Percentiles rank a stretch among this genome's conserved stretches.
These are phyloP conservation scores for Apiosordaria backusii DNA, from an alignment of 495 filamentous ascomycete species.

Conservation along the genomic window DNA sequence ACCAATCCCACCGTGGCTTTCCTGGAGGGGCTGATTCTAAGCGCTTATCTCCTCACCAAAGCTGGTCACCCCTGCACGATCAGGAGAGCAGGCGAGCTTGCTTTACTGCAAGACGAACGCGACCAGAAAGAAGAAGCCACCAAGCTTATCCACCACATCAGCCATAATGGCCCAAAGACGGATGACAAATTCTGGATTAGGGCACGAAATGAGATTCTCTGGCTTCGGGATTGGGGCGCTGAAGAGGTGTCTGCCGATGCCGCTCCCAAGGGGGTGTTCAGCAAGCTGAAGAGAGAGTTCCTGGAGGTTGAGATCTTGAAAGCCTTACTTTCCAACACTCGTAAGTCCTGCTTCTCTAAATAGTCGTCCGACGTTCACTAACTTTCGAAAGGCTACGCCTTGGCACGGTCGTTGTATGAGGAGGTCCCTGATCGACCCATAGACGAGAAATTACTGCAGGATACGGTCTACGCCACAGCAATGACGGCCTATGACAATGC, in stretches of 20 bases:
- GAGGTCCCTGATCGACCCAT: constrained; percentile 51
- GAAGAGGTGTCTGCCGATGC: constrained; percentile 35
- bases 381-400: constrained; percentile 53
- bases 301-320: constrained; percentile 76
- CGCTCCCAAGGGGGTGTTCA: constrained; percentile 62
- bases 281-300: constrained; percentile 57
- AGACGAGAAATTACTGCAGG: constrained; percentile 51
- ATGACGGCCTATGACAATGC: constrained; percentile 83
- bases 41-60: constrained; percentile 59
- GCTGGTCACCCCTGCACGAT: constrained; percentile 59
- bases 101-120: constrained; percentile 53
- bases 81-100: constrained; percentile 56
- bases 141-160: constrained; percentile 55
- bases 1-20: constrained; percentile 57
- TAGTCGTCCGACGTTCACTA: constrained; percentile 20
- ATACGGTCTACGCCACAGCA: constrained; percentile 62
- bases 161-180: constrained; percentile 49
- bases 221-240: constrained; percentile 77
- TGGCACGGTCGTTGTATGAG: constrained; percentile 70
- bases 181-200: constrained; percentile 66
- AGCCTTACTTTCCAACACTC: constrained; percentile 62
- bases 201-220: constrained; percentile 65
- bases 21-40: constrained; percentile 64
- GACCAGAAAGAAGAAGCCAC: constrained; percentile 64
- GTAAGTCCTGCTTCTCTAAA: constrained; percentile 44